A percentile compares a stretch with the other conserved stretches of the same genome.
These are phyloP conservation scores for Castanopsis chinensis DNA, from an alignment of 306 rosid genomes.

Conservation along the genomic window DNA sequence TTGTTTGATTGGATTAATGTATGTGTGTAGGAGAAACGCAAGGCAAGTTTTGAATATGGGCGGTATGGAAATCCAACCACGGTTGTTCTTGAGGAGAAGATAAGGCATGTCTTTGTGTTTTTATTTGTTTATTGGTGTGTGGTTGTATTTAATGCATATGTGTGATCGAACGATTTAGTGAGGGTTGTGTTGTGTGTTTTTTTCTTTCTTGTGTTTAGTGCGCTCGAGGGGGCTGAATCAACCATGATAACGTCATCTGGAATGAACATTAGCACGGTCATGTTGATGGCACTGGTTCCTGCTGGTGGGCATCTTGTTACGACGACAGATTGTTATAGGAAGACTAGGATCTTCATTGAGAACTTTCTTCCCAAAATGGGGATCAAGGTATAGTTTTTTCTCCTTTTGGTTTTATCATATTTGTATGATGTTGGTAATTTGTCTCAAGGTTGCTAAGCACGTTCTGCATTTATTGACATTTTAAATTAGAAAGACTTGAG, in stretches of 20 bases:
- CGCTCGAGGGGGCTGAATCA: constrained; percentile 94
- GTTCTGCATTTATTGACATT: not conserved
- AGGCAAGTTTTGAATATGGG: constrained; percentile 78
- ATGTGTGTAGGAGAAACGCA: constrained; percentile 72
- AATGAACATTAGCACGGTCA: constrained; percentile 81
- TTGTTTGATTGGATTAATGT: not conserved
- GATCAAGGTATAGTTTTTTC: constrained; percentile 54
- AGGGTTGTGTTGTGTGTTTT: not conserved
- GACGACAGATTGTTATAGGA: constrained; percentile 93
- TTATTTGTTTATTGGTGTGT: constrained; percentile 6
- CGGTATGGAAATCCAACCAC: constrained; percentile 97
- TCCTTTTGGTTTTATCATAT: not conserved
- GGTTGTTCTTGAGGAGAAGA: constrained; percentile 83
- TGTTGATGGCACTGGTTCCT: constrained; percentile 87
- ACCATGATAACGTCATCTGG: constrained; percentile 92
- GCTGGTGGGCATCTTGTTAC: constrained; percentile 98
- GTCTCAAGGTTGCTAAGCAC: not conserved
- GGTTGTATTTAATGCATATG: not conserved
- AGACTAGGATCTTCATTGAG: constrained; percentile 89
- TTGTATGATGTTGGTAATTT: not conserved
- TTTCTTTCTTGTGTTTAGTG: constrained; percentile 48
- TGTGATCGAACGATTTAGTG: constrained; percentile 10
- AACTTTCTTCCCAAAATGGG: constrained; percentile 91
- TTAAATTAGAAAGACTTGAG: not conserved
- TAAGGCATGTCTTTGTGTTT: constrained; percentile 54